Evolutionary conservation across 805 yeast species (phyloP), one percentile per base, ranked within the genome.

Genomic region (Cyberlindnera amylophila): DNA sequence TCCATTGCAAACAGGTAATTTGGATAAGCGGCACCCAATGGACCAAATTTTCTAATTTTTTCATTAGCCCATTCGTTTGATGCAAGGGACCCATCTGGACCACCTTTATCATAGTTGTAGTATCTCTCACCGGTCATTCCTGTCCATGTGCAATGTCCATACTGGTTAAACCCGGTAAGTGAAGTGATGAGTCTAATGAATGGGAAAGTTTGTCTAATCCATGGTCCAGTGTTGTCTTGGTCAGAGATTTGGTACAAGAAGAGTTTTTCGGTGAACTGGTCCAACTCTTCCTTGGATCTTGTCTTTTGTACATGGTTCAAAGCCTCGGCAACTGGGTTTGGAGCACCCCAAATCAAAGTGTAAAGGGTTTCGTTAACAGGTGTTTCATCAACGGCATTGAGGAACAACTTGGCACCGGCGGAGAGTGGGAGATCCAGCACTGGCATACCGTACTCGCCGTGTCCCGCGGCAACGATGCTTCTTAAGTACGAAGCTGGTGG

Each of bases 171-270:
- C 1, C 57, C 63, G 35, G 54, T 61, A 16, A 57, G 33, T 2
- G 65, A 59, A 1, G 54, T 52, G 35, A 61, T 55, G 34, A 57
- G 60, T 28, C 44, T 47, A 9, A 61, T 37, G 16, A 37, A 23
- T 12, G 65, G 65, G 39, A 51, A 62, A 16, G 52, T 31, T 35
- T 34, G 39, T 44, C 66, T 51, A 29, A 62, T 58, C 65, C 65
- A 62, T 19, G 59, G 54, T 12, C 65, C 65, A 8, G 60, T 45
- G 45, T 61, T 52, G 36, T 62, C 67, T 44, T 62, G 66, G 38
- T 62, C 66, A 1, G 65, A 61, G 28, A 61, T 62, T 6, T 62
- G 28, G 46, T 61, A 62, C 15, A 58, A 54, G 12, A 45, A 40
- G 14, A 60, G 7, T 39, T 58, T 61, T 2, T 32, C 17, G 6